These are phyloP conservation scores for Zygoascus tannicola DNA, from an alignment of 805 yeast species.

Conservation along the genomic window DNA sequence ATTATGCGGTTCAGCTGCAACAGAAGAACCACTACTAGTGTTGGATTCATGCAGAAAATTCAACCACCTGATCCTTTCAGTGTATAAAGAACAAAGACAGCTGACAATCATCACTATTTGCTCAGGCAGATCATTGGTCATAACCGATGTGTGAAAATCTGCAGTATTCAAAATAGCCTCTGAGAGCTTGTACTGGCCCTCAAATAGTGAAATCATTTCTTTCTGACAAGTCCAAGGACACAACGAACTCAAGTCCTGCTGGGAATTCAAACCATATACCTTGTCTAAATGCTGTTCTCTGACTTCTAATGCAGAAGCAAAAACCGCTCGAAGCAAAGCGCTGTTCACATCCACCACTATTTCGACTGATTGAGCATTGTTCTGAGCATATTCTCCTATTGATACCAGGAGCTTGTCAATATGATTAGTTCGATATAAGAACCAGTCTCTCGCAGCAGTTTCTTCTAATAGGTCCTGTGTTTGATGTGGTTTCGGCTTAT, in stretches of 20 bases:
- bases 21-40: background rate
- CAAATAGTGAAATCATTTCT: conserved; percentile 17
- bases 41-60: background rate
- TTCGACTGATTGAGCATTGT: conserved; percentile 1
- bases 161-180: conserved; percentile 10
- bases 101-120: conserved; percentile 33
- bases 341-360: conserved; percentile 13
- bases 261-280: conserved; percentile 12
- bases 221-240: conserved; percentile 25
- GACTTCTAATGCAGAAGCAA: conserved; percentile 12
- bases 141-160: background rate
- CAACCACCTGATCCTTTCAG: conserved; percentile 15
- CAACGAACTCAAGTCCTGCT: conserved; percentile 5
- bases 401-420: conserved; percentile 8
- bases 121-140: conserved; percentile 10
- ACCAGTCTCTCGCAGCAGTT: conserved; percentile 17
- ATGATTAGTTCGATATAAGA: conserved; percentile 8
- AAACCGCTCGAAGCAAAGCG: conserved; percentile 11
- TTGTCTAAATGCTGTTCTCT: conserved; percentile 11
- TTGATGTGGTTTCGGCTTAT: background rate
- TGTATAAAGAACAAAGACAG: conserved; percentile 32
- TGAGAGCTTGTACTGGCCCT: conserved; percentile 19
- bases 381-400: background rate
- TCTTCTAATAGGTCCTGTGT: background rate
- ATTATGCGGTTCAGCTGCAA: background rate